phyloP scores from a whole-genome alignment of 495 filamentous ascomycete genomes.

The Daldinia bambusicola region DNA sequence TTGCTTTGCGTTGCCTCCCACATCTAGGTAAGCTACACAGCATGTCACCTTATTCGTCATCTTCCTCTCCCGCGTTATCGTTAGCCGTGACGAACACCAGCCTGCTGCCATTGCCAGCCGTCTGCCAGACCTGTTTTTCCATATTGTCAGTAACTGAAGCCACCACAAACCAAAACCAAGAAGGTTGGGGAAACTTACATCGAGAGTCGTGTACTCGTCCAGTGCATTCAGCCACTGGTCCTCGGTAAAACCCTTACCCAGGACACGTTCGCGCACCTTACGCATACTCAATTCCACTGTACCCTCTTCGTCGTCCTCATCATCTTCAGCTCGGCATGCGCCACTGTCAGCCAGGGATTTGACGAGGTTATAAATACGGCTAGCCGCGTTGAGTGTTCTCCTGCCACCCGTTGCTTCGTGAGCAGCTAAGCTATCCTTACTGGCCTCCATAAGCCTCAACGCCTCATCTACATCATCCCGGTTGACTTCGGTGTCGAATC shows the following conservation, averaged over 20 bases:
- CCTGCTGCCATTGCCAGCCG: conserved; percentile 82
- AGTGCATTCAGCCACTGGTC: conserved; percentile 87
- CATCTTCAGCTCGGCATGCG: conserved; percentile 72
- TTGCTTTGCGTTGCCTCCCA: neutral
- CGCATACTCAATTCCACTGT: conserved; percentile 83
- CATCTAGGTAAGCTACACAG: neutral
- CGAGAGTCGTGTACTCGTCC: conserved; percentile 86
- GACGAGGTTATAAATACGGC: conserved; percentile 93
- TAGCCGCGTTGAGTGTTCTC: conserved; percentile 80
- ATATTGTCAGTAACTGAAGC: conserved; percentile 38
- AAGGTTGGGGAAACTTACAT: conserved; percentile 70
- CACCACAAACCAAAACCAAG: neutral
- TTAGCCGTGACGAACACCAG: conserved; percentile 75
- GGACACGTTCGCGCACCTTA: conserved; percentile 85
- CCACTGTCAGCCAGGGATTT: conserved; percentile 84
- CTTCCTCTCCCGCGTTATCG: conserved; percentile 47
- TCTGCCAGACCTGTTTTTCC: conserved; percentile 86
- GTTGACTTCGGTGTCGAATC: conserved; percentile 83
- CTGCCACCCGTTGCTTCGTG: conserved; percentile 65
- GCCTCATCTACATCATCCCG: conserved; percentile 97
- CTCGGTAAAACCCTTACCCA: conserved; percentile 96
- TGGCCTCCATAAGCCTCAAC: conserved; percentile 86
- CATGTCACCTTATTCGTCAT: conserved; percentile 29
- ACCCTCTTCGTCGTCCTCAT: conserved; percentile 48
- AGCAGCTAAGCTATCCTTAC: conserved; percentile 81